phyloP scores from a whole-genome alignment of 345 rosid genomes.

The Geranium brycei region DNA sequence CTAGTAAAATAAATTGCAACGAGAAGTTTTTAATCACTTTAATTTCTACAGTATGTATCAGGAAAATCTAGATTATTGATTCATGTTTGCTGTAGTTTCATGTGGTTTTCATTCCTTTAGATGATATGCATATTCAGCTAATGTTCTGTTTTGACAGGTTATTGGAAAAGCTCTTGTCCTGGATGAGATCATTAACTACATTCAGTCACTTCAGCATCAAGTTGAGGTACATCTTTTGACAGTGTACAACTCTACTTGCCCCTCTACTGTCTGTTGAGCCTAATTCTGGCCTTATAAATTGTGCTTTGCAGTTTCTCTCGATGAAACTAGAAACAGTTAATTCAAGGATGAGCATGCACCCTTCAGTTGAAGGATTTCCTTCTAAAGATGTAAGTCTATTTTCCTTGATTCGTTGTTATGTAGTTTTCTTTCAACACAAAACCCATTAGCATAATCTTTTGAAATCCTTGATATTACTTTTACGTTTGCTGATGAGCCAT shows the following conservation, averaged over 20 bases:
- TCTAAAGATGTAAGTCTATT: conserved; percentile 56
- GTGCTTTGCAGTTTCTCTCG: conserved; percentile 58
- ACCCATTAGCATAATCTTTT: background rate
- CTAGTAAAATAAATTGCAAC: background rate
- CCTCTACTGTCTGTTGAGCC: conserved; percentile 4
- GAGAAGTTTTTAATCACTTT: background rate
- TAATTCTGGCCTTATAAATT: conserved; percentile 9
- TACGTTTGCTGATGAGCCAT: too few species aligned
- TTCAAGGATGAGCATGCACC: conserved; percentile 40
- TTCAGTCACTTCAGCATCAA: conserved; percentile 84
- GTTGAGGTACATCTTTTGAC: conserved; percentile 61
- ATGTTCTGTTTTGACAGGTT: conserved; percentile 32
- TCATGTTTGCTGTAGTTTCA: background rate
- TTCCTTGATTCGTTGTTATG: background rate
- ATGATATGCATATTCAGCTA: background rate
- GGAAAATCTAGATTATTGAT: background rate
- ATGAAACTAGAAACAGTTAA: conserved; percentile 91
- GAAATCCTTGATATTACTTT: too few species aligned
- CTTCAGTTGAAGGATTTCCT: conserved; percentile 47
- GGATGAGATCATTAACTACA: conserved; percentile 93
- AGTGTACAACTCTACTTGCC: background rate
- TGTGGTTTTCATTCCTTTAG: background rate
- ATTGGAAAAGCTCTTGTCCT: conserved; percentile 96
- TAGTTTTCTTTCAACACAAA: conserved; percentile 1
- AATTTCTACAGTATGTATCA: background rate